Evolutionary conservation across 495 filamentous ascomycete genomes (phyloP).

Genomic region (Thozetella sp.): DNA sequence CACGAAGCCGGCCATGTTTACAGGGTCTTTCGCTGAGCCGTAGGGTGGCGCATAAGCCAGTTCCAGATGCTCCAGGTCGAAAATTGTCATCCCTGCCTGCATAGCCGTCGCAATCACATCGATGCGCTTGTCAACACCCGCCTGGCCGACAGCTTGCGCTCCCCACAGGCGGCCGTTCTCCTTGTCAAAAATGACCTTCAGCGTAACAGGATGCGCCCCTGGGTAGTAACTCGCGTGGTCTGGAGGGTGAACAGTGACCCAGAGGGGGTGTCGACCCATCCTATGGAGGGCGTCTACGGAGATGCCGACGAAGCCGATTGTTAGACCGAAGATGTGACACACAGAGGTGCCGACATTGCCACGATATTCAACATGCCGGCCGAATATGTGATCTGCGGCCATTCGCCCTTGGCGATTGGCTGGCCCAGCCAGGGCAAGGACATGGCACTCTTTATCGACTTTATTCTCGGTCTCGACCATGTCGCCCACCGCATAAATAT

Average conservation of each 20-base stretch:
- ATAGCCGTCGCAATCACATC: slow-evolving; percentile 30
- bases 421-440: slow-evolving; percentile 29
- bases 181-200: slow-evolving; percentile 23
- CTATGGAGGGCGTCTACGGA: slow-evolving; percentile 10
- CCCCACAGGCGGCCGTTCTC: slow-evolving; percentile 21
- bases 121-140: slow-evolving; percentile 28
- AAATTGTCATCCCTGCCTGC: slow-evolving; percentile 26
- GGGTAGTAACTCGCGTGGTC: slow-evolving; percentile 34
- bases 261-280: slow-evolving; percentile 10
- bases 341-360: slow-evolving; percentile 25
- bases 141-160: slow-evolving; percentile 21
- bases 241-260: slow-evolving; percentile 32
- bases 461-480: slow-evolving; percentile 29
- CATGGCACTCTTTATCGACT: slow-evolving; percentile 6
- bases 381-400: slow-evolving; percentile 30
- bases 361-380: slow-evolving; percentile 15
- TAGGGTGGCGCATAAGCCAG: slow-evolving; percentile 32
- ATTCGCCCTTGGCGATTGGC: slow-evolving; percentile 32
- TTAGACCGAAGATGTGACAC: slow-evolving; percentile 25
- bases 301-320: slow-evolving; percentile 21
- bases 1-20: slow-evolving; percentile 33
- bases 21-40: slow-evolving; percentile 30
- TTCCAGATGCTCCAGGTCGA: slow-evolving; percentile 32
- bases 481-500: slow-evolving; percentile 35
- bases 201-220: slow-evolving; percentile 19